Base-by-base conservation (phyloP, 306 rosid genomes). In the Trichosanthes cucumerina region DNA sequence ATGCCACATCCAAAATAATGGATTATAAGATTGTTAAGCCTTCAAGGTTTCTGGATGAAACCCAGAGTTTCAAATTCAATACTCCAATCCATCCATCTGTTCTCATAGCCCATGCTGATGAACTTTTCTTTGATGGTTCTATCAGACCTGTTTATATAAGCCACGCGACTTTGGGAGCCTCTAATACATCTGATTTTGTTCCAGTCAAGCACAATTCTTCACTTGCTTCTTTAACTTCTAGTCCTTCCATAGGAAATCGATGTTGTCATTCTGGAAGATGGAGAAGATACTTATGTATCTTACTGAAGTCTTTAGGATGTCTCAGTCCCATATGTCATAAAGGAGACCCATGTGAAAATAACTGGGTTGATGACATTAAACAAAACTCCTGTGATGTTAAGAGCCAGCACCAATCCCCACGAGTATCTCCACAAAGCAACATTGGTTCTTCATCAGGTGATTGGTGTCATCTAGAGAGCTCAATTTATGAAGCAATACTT, bases 401-500 rank as follows among this genome's bases (percentile, higher is more conserved):
- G 82, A 83, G 81, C 12, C 78, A 69, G 64, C 81, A 82, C 54
- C 77, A 78, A 62, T 81, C 88, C 52, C 81, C 63, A 5, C 80
- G 75, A 70, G 79, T 70, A 81, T 85, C 90, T 78, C 88, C 88
- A 50, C 66, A 69, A 78, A 73, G 60, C 76, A 3, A 54, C 76
- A 34, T 36, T 31, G 41, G 65, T 14, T 77, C 72, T 36, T 75
- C 76, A 49, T 77, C 76, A 28, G 63, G 78, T 46, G 79, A 78
- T 80, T 81, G 77, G 73, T 60, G 81, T 76, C 80, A 88, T 75
- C 78, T 83, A 79, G 92, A 88, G 77, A 84, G 79, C 83, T 82
- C 88, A 73, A 88, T 88, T 78, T 60, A 78, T 85, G 95, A 90
- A 80, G 95, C 95, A 21, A 86, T 90, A 36, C 95, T 90, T 56